These are phyloP conservation scores for Rhododendron vialii DNA, from an alignment of 148 eudicot species.

Conservation along the genomic window DNA sequence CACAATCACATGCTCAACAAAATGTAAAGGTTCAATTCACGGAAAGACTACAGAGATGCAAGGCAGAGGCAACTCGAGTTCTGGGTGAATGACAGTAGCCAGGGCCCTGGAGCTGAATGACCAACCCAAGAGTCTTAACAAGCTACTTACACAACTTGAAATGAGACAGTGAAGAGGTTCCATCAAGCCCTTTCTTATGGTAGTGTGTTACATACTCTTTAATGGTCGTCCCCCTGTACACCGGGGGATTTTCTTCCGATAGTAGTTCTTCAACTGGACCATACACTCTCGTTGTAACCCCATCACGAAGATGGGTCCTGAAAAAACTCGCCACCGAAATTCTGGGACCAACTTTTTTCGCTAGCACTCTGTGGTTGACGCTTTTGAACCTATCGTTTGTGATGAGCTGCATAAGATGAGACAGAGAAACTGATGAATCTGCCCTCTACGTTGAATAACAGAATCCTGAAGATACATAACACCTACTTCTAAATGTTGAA, in stretches of 20 bases:
- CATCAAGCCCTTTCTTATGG: conserved; percentile 10
- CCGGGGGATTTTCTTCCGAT: conserved; percentile 17
- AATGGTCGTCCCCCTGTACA: conserved; percentile 14
- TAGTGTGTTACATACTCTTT: neutral
- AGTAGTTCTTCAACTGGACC: conserved; percentile 32
- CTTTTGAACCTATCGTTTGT: conserved; percentile 56
- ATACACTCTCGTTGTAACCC: neutral
- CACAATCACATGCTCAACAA: neutral
- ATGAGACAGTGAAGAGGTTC: conserved; percentile 8
- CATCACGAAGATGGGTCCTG: neutral
- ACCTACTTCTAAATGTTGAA: too few relatives aligned
- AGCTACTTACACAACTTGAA: conserved; percentile 19
- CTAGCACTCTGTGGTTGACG: conserved; percentile 42
- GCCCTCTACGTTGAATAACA: neutral
- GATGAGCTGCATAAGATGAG: conserved; percentile 26
- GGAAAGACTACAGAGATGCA: neutral
- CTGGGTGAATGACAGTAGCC: neutral
- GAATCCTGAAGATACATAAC: too few relatives aligned
- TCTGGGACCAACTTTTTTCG: conserved; percentile 41
- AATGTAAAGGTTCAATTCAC: too few relatives aligned
- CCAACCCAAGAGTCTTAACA: neutral
- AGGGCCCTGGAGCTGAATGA: neutral
- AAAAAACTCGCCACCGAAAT: conserved; percentile 45
- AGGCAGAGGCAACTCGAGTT: neutral
- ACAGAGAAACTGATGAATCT: neutral